phyloP scores from a whole-genome alignment of 2,329 filamentous ascomycete genomes.

The Talaromyces amestolkiae region DNA sequence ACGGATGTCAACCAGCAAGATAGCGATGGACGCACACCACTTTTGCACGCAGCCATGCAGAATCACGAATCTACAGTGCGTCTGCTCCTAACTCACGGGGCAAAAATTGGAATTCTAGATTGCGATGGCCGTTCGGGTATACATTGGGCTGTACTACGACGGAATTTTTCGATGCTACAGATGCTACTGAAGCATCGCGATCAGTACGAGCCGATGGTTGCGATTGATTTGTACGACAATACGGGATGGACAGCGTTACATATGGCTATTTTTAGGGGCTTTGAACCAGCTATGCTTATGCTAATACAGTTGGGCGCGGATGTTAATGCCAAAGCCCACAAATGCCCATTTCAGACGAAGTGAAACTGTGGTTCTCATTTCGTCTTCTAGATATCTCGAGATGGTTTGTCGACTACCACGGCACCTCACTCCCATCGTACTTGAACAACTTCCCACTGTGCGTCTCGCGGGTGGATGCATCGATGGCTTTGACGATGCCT shows the following conservation, averaged over 20 bases:
- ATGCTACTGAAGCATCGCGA: not conserved
- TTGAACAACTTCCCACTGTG: slow-evolving; percentile 25
- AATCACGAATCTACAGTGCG: not conserved
- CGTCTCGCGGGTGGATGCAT: slow-evolving; percentile 17
- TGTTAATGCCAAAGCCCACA: slow-evolving; percentile 21
- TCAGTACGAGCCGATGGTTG: slow-evolving; percentile 5
- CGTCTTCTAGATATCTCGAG: not conserved
- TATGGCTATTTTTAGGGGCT: slow-evolving; percentile 25
- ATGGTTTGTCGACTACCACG: slow-evolving; percentile 21
- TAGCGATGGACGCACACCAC: not conserved
- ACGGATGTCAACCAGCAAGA: slow-evolving; percentile 16
- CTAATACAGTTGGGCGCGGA: slow-evolving; percentile 27
- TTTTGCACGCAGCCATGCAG: not conserved
- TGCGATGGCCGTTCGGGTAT: not conserved
- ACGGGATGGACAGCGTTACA: slow-evolving; percentile 27
- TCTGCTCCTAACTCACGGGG: not conserved
- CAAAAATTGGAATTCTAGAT: not conserved
- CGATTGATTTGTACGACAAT: slow-evolving; percentile 13
- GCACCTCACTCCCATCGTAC: slow-evolving; percentile 23
- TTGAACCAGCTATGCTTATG: slow-evolving; percentile 24
- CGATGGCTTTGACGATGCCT: slow-evolving; percentile 24
- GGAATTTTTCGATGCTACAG: not conserved
- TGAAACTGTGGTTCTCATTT: not conserved
- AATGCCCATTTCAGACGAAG: slow-evolving; percentile 1
- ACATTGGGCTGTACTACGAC: not conserved